Base-by-base conservation (phyloP, 228 moss, liverwort and hornwort species). In the Sphagnum fallax region DNA sequence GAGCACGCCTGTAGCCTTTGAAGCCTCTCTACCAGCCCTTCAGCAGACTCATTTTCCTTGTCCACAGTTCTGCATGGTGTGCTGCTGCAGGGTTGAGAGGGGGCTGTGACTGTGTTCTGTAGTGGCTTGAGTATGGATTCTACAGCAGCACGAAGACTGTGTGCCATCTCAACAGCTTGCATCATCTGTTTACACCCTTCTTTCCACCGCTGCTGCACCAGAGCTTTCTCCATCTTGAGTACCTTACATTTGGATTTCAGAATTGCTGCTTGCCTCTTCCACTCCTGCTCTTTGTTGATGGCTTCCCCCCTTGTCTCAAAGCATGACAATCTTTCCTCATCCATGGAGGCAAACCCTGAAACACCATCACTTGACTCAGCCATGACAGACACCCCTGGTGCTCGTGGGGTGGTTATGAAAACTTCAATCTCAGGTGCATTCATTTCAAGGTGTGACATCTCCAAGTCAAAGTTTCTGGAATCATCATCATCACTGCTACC, bases 161-260 rank as follows among this genome's bases (percentile, higher is more conserved):
- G 78, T 14, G 84, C 82, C 79, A 82, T 80, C 74, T 82, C 77
- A 6, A 82, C 82, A 7, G 84, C 80, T 71, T 88, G 82, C 7
- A 80, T 77, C 80, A 84, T 82, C 15, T 82, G 80, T 6, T 32
- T 74, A 68, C 78, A 80, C n/a, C 82, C 84, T 48, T 88, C 71
- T 69, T 82, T 80, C 88, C 88, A 88, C 52, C 78, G 77, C 64
- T 78, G 80, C 49, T 72, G 74, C 15, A 84, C 78, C 15, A 77
- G 73, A 73, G 74, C 84, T 66, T 78, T 84, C 65, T 88, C 84
- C 82, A 84, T 82, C 65, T 74, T 77, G 61, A 88, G 55, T 12
- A 84, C 79, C 69, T 88, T 81, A 15, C 82, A 84, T 63, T 84
- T 84, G 47, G 84, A 82, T 72, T 79, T 84, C 62, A 88, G 62